phyloP scores from a whole-genome alignment of 306 rosid genomes.

The Prunus kanzakura region DNA sequence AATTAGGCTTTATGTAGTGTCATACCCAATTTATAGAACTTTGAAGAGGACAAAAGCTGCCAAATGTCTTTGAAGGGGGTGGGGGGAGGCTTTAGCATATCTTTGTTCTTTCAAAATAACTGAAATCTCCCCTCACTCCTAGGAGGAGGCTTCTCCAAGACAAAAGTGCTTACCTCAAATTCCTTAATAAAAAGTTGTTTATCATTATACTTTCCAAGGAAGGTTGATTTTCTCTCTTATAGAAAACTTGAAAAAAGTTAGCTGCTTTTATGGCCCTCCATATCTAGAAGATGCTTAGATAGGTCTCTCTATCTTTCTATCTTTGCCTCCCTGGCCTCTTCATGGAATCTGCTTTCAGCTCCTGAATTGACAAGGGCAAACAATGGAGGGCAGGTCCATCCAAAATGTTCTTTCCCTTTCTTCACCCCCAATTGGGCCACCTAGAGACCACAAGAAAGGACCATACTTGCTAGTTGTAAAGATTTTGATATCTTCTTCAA shows the following conservation, averaged over 20 bases:
- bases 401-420: slow-evolving; percentile 38
- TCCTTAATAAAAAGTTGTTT: slow-evolving; percentile 53
- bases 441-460: slow-evolving; percentile 20
- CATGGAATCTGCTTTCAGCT: slow-evolving; percentile 63
- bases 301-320: slow-evolving; percentile 2
- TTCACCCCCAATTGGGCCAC: slow-evolving; percentile 30
- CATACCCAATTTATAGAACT: slow-evolving; percentile 26
- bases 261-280: slow-evolving; percentile 44
- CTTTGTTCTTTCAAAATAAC: slow-evolving; percentile 44
- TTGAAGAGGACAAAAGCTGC: slow-evolving; percentile 36
- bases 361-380: slow-evolving; percentile 47
- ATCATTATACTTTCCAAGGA: slow-evolving; percentile 49
- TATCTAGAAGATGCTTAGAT: slow-evolving; percentile 48
- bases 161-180: slow-evolving; percentile 59
- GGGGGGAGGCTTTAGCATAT: slow-evolving; percentile 39
- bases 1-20: slow-evolving; percentile 32
- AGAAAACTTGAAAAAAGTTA: slow-evolving; percentile 25
- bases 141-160: slow-evolving; percentile 72
- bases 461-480: slow-evolving; percentile 4
- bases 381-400: slow-evolving; percentile 36
- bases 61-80: slow-evolving; percentile 35
- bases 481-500: slow-evolving; percentile 8
- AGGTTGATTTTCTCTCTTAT: slow-evolving; percentile 28
- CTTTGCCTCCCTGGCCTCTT: slow-evolving; percentile 12
- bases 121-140: slow-evolving; percentile 61